Percentiles rank a stretch among this genome's conserved stretches.
These are phyloP conservation scores for Trichocladium uniseriatum DNA, from an alignment of 495 filamentous ascomycete genomes.

Conservation along the genomic window DNA sequence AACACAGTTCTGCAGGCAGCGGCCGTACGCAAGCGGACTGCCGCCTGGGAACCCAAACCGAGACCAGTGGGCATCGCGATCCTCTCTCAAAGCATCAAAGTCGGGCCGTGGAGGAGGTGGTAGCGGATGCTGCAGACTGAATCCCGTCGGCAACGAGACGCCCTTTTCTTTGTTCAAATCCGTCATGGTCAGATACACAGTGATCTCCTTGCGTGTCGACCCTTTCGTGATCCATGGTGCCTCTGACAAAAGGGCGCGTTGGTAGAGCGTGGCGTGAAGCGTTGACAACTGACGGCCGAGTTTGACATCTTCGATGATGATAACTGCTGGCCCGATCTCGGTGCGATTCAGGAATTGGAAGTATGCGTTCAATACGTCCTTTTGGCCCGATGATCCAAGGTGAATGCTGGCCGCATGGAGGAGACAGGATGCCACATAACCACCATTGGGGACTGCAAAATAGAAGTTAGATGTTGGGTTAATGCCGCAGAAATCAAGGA, in stretches of 20 bases:
- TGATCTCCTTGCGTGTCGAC: conserved; percentile 20
- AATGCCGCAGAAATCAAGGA: too few relatives aligned
- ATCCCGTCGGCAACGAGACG: conserved; percentile 45
- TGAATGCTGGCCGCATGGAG: conserved; percentile 52
- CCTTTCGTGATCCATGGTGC: conserved; percentile 24
- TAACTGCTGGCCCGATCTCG: conserved; percentile 48
- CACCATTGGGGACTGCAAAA: conserved; percentile 67
- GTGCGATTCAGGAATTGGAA: conserved; percentile 67
- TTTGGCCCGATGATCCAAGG: conserved; percentile 51
- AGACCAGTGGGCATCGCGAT: conserved; percentile 38
- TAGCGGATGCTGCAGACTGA: conserved; percentile 26
- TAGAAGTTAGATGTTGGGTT: too few relatives aligned
- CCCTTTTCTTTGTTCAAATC: conserved; percentile 52
- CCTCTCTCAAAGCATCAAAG: conserved; percentile 29
- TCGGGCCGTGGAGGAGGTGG: conserved; percentile 32
- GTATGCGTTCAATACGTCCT: conserved; percentile 57
- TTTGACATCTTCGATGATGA: conserved; percentile 64
- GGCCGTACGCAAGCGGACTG: conserved; percentile 43
- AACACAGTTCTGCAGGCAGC: conserved; percentile 37
- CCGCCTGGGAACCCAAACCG: conserved; percentile 27
- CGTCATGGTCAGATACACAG: conserved; percentile 60
- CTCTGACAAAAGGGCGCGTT: conserved; percentile 22
- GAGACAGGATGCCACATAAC: conserved; percentile 58
- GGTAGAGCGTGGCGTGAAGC: conserved; percentile 56
- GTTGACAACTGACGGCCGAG: conserved; percentile 60